These are phyloP conservation scores for Trichomonas vaginalis DNA, from an alignment of 208 protist genomes.

Conservation along the genomic window DNA sequence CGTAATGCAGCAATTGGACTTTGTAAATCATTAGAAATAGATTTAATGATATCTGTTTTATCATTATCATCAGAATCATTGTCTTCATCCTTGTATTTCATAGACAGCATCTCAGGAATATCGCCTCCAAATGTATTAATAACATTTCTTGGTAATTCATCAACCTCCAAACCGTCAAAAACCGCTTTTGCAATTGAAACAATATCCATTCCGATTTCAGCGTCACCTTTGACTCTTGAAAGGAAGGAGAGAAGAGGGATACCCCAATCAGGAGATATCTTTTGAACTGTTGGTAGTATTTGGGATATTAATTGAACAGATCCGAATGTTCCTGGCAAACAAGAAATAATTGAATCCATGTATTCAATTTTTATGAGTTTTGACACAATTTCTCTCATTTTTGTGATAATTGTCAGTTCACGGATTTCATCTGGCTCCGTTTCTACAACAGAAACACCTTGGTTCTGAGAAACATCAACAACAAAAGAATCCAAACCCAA, in stretches of 20 bases:
- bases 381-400: not conserved
- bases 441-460: not conserved
- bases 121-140: not conserved
- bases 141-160: not conserved
- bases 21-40: not conserved
- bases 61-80: not conserved
- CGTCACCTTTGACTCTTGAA: not conserved
- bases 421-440: not conserved
- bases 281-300: not conserved
- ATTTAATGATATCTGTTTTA: not conserved
- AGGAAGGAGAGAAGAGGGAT: not conserved
- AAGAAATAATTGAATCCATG: not conserved
- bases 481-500: not conserved
- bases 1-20: not conserved
- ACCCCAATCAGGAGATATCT: not conserved
- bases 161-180: not conserved
- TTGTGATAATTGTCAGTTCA: not conserved
- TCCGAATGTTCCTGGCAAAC: not conserved
- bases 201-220: not conserved
- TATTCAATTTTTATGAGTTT: not conserved
- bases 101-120: not conserved
- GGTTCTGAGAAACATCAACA: not conserved
- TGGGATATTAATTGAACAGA: not conserved
- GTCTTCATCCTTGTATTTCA: not conserved
- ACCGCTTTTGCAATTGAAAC: not conserved